Base-by-base conservation (phyloP, 768 basidiomycete genomes). In the Trametes sanguinea region DNA sequence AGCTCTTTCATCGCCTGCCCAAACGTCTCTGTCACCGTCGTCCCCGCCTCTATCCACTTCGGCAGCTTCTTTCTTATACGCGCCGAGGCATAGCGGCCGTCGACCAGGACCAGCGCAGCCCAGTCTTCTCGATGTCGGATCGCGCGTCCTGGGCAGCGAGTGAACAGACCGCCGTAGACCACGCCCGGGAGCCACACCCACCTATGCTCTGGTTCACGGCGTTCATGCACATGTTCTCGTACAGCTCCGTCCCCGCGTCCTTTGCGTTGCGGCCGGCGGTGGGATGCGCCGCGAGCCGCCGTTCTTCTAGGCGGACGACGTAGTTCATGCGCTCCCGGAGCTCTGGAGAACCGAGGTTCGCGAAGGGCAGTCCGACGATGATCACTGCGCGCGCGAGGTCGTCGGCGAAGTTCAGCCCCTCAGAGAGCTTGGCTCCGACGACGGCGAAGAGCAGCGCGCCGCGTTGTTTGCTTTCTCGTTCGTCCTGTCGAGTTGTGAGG, bases 151-250 rank as follows among this genome's bases (percentile, higher is more conserved):
- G 58, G 6, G 2, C 0, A 37, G 6, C 6, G 6, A 6, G 11
- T 37, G 11, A 37, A 2, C 35, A 22, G 22, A 22, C 22, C 22
- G 22, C 1, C 1, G 22, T 22, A 22, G 22, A 1, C 22, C 22
- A 22, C 22, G 22, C 22, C 22, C 22, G 22, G 22, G 22, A 22
- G 22, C 22, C 22, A 22, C 11, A 37, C 35, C 35, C 6, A 92
- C 95, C 96, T 63, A 99, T 97, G 58, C 92, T 94, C 73, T 99
- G 96, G 74, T 99, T 99, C 54, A 99, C 95, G 0, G 95, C 92
- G 65, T 88, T 90, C 89, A 92, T 92, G 68, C 91, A 92, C 83
- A 92, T 83, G 68, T 92, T 93, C 77, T 92, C 90, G 72, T 95
- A 98, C 56, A 96, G 77, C 75, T 94, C 94, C 17, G 68, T 67